phyloP scores from a whole-genome alignment of 83 land plant genomes.

The Picea abies region DNA sequence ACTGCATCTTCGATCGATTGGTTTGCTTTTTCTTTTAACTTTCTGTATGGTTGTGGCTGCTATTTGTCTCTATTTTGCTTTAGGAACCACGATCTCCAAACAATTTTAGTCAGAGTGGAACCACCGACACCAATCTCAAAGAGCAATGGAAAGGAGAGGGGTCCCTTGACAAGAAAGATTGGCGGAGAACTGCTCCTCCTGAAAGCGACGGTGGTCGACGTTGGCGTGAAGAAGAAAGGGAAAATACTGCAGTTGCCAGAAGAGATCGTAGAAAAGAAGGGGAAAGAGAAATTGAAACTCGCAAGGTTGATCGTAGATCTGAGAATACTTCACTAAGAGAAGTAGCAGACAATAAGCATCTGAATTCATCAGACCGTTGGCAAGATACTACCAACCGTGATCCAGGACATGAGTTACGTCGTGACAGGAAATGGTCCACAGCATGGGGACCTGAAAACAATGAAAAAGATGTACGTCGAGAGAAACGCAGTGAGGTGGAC shows the following conservation, averaged over 20 bases:
- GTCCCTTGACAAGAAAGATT: conserved; percentile 71
- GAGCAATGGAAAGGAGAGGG: conserved; percentile 76
- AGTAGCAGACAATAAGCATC: conserved; percentile 26
- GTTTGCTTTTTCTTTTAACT: neutral
- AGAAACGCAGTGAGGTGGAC: conserved; percentile 64
- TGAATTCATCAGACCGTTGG: conserved; percentile 71
- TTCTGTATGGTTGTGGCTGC: neutral
- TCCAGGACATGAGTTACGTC: conserved; percentile 58
- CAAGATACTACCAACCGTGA: conserved; percentile 60
- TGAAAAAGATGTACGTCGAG: conserved; percentile 74
- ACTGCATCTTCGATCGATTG: neutral
- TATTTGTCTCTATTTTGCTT: neutral
- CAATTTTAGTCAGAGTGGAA: conserved; percentile 26
- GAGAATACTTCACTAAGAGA: conserved; percentile 38
- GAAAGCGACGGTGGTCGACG: conserved; percentile 65
- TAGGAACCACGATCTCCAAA: conserved; percentile 18
- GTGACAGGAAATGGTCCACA: conserved; percentile 91
- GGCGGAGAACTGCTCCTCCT: conserved; percentile 39
- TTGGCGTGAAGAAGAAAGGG: conserved; percentile 96
- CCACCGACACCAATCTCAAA: conserved; percentile 44
- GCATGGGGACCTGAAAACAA: conserved; percentile 98
- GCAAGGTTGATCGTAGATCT: conserved; percentile 44
- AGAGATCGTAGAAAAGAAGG: conserved; percentile 68
- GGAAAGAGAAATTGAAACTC: conserved; percentile 26
- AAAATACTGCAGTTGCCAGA: conserved; percentile 57